Percentiles rank a stretch among this genome's conserved stretches.
Evolutionary conservation across 2,329 filamentous ascomycete species (phyloP).

Genomic region (Nigrospora oryzae): DNA sequence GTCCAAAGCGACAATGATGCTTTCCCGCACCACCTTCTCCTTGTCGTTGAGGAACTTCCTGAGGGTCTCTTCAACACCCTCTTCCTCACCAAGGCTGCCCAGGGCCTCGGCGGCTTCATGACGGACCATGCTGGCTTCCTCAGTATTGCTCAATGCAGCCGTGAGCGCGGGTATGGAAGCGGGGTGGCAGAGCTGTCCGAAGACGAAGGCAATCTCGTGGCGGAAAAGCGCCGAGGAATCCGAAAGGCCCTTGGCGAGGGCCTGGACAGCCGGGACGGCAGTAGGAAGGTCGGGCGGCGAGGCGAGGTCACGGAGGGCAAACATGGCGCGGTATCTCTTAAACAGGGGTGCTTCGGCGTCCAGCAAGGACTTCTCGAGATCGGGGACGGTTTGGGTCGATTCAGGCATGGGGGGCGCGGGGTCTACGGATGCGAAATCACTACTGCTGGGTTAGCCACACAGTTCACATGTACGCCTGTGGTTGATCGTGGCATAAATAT

Average conservation of each 20-base stretch:
- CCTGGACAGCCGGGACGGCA: constrained; percentile 76
- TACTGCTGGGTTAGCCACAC: constrained; percentile 31
- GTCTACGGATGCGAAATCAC: constrained; percentile 92
- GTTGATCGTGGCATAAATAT: background rate
- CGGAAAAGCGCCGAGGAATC: constrained; percentile 90
- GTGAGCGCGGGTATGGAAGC: constrained; percentile 91
- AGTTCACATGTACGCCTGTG: background rate
- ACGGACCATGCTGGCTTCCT: constrained; percentile 91
- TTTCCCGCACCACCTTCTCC: constrained; percentile 89
- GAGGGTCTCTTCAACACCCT: constrained; percentile 81
- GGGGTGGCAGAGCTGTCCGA: constrained; percentile 90
- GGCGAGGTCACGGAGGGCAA: constrained; percentile 87
- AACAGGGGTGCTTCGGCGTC: constrained; percentile 76
- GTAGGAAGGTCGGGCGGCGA: constrained; percentile 88
- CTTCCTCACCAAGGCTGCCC: constrained; percentile 86
- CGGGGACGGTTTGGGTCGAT: constrained; percentile 58
- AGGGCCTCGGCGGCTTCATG: constrained; percentile 96
- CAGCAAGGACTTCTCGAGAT: constrained; percentile 69
- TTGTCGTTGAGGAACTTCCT: constrained; percentile 80
- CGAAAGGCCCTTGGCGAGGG: constrained; percentile 75
- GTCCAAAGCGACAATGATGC: constrained; percentile 88
- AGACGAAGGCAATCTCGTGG: constrained; percentile 97
- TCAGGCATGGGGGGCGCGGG: constrained; percentile 83
- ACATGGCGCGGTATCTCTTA: constrained; percentile 95
- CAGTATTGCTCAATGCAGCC: constrained; percentile 64